These are phyloP conservation scores for Globisporangium nodosum DNA, from an alignment of 352 stramenopile species.

Conservation along the genomic window DNA sequence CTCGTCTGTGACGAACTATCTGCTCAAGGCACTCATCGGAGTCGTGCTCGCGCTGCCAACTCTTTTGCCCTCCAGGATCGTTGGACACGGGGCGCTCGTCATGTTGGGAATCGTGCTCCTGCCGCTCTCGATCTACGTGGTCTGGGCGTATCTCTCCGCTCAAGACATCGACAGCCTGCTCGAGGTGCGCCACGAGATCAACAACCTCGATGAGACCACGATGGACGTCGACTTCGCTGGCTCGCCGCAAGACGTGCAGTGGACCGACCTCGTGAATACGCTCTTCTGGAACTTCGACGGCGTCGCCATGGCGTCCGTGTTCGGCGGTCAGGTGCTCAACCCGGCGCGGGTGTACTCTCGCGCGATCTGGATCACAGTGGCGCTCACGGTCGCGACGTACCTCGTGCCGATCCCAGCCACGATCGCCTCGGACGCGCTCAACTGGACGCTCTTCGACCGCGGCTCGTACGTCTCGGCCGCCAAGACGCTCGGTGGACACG, in stretches of 20 bases:
- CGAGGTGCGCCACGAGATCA: slow-evolving; percentile 31
- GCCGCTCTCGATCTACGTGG: slow-evolving; percentile 69
- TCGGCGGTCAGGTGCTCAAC: slow-evolving; percentile 82
- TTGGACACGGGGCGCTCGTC: slow-evolving; percentile 48
- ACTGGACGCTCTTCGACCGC: slow-evolving; percentile 69
- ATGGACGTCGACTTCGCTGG: slow-evolving; percentile 14
- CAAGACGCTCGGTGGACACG: slow-evolving; percentile 61
- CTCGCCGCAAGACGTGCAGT: slow-evolving; percentile 29
- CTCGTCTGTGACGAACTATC: slow-evolving; percentile 5
- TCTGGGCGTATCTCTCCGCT: slow-evolving; percentile 16
- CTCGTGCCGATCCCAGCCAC: slow-evolving; percentile 81
- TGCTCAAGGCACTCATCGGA: slow-evolving; percentile 21
- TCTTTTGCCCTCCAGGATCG: slow-evolving; percentile 37
- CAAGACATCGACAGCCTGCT: slow-evolving; percentile 9
- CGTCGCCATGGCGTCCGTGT: slow-evolving; percentile 82
- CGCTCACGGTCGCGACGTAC: slow-evolving; percentile 66
- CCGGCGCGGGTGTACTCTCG: slow-evolving; percentile 66
- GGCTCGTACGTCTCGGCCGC: slow-evolving; percentile 71
- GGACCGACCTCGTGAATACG: slow-evolving; percentile 82
- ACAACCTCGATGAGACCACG: slow-evolving; percentile 9
- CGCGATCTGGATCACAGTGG: slow-evolving; percentile 69
- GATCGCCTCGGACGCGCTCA: slow-evolving; percentile 35
- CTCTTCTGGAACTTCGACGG: slow-evolving; percentile 93
- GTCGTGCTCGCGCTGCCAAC: slow-evolving; percentile 22
- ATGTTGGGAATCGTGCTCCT: slow-evolving; percentile 71